Evolutionary conservation across 164 flowering plant species (phyloP).

Genomic region (Sextonia rubra): DNA sequence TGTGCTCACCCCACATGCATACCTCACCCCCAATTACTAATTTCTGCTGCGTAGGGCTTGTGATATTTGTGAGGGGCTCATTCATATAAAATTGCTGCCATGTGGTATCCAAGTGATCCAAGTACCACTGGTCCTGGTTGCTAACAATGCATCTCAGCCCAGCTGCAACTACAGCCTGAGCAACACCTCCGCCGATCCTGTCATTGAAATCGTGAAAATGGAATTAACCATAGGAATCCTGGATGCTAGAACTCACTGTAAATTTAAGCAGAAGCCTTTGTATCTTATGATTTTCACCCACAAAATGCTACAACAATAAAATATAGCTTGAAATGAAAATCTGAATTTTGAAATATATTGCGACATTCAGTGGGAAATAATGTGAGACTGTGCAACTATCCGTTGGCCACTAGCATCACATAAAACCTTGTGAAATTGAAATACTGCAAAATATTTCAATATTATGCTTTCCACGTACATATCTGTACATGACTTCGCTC

Average conservation of each 20-base stretch:
- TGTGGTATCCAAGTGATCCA: constrained; percentile 64
- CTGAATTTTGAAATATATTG: too few relatives aligned
- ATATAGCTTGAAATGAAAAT: not conserved
- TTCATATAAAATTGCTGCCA: constrained; percentile 69
- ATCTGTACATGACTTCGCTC: not conserved
- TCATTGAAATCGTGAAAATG: not conserved
- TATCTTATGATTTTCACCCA: not conserved
- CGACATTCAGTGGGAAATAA: not conserved
- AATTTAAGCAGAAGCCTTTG: not conserved
- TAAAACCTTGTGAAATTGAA: not conserved
- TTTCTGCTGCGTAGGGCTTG: constrained; percentile 42
- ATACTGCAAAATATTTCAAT: not conserved
- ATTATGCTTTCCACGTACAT: not conserved
- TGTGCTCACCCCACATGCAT: constrained; percentile 85
- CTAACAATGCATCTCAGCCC: constrained; percentile 86
- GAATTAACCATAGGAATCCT: not conserved
- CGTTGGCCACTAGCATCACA: not conserved
- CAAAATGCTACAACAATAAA: not conserved
- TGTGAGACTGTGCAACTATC: too few relatives aligned
- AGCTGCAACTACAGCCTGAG: constrained; percentile 51
- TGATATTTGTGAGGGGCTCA: constrained; percentile 71
- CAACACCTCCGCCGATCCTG: constrained; percentile 79
- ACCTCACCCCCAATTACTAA: constrained; percentile 83
- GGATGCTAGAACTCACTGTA: not conserved
- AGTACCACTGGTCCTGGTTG: constrained; percentile 85